Evolutionary conservation across 306 rosid species (phyloP).

Genomic region (Quercus agrifolia): DNA sequence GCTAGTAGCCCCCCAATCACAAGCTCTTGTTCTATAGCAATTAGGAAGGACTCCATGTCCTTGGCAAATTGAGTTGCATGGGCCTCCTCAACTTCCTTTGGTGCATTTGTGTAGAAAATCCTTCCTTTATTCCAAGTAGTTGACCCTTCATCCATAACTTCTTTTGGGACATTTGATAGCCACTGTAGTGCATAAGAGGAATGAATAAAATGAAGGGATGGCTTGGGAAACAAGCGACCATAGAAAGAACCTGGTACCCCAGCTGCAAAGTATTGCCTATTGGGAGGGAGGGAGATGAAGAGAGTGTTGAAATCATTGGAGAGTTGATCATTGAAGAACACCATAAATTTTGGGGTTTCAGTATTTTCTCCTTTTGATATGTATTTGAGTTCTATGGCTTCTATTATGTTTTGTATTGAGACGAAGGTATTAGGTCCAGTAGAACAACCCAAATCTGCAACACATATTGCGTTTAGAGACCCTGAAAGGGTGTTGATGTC

Average conservation of each 20-base stretch:
- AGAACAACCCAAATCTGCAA: slow-evolving; percentile 31
- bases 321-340: slow-evolving; percentile 23
- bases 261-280: slow-evolving; percentile 17
- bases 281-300: slow-evolving; percentile 21
- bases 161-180: slow-evolving; percentile 26
- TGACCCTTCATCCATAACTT: slow-evolving; percentile 11
- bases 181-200: slow-evolving; percentile 20
- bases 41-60: too few species aligned
- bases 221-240: slow-evolving; percentile 17
- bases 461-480: slow-evolving; percentile 7
- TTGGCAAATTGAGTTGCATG: too few species aligned
- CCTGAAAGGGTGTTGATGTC: not conserved
- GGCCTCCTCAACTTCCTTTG: too few species aligned
- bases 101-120: too few species aligned
- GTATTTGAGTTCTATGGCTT: slow-evolving; percentile 17
- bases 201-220: slow-evolving; percentile 14
- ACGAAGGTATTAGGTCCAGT: slow-evolving; percentile 27
- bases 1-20: slow-evolving; percentile 24
- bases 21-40: slow-evolving; percentile 6
- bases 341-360: slow-evolving; percentile 1
- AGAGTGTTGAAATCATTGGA: slow-evolving; percentile 40
- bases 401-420: slow-evolving; percentile 14
- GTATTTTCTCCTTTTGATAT: not conserved
- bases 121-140: slow-evolving; percentile 21
- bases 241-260: slow-evolving; percentile 35